Conservation (phyloP, 2,329 filamentous ascomycete genomes). For the Fusarium mexicanum region DNA sequence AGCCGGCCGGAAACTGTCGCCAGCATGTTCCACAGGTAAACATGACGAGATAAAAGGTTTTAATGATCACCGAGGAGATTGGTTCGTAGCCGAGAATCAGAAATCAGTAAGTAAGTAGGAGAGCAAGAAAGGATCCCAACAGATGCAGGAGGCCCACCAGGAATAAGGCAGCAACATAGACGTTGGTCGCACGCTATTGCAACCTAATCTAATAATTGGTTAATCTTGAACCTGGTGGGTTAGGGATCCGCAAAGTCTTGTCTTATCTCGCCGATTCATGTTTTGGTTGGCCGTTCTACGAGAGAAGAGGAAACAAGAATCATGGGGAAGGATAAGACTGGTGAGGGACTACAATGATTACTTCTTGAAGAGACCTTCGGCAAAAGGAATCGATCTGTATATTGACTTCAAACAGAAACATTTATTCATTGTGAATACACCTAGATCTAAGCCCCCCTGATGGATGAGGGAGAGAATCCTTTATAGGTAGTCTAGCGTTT, state of each 20-base stretch:
- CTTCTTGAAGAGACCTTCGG: neutral
- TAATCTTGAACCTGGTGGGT: neutral
- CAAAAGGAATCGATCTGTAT: neutral
- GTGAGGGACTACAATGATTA: neutral
- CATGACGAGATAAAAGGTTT: neutral
- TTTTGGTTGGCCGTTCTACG: neutral
- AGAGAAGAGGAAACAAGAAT: neutral
- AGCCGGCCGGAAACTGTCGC: neutral
- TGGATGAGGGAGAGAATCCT: neutral
- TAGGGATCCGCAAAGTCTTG: fast-evolving
- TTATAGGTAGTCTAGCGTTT: neutral
- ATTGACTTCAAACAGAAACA: neutral
- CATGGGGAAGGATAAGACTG: neutral
- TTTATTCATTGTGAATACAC: neutral
- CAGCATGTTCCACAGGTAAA: neutral
- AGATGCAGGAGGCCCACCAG: neutral
- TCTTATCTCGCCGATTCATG: neutral
- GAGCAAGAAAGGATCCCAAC: neutral
- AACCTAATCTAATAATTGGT: neutral
- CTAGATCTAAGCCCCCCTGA: neutral
- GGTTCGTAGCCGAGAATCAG: neutral
- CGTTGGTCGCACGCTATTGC: neutral
- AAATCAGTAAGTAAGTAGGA: neutral
- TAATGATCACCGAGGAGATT: neutral
- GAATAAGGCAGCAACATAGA: neutral